Conservation (phyloP, 2,329 filamentous ascomycete genomes). For the Emydomyces testavorans region DNA sequence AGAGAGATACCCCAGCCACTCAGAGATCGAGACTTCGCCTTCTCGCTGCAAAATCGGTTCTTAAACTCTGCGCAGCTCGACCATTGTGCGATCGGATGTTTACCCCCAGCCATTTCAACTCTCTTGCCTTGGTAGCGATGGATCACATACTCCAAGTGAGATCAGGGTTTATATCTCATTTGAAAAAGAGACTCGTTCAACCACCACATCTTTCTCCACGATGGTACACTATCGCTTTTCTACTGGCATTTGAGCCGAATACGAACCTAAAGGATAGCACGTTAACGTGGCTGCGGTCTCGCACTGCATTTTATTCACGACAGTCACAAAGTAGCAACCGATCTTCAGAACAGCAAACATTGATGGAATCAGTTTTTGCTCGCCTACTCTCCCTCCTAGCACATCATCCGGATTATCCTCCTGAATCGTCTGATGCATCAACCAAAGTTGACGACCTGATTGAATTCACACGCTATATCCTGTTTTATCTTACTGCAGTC, state of each 20-base stretch:
- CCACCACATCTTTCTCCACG: conserved; percentile 62
- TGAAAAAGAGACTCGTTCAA: conserved; percentile 58
- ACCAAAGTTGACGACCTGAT: conserved; percentile 50
- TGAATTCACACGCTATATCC: conserved; percentile 76
- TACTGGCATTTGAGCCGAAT: conserved; percentile 82
- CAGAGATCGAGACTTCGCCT: conserved; percentile 75
- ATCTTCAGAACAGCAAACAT: conserved; percentile 42
- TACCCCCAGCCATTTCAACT: conserved; percentile 63
- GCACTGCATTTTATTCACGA: conserved; percentile 54
- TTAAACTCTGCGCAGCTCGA: conserved; percentile 73
- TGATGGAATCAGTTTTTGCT: conserved; percentile 70
- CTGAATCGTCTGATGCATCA: conserved; percentile 24
- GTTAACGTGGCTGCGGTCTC: conserved; percentile 79
- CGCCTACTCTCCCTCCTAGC: conserved; percentile 78
- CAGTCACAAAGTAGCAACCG: conserved; percentile 29
- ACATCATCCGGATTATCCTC: conserved; percentile 77
- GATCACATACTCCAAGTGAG: conserved; percentile 65
- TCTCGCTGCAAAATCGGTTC: conserved; percentile 62
- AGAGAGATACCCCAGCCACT: conserved; percentile 59
- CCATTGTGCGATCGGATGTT: conserved; percentile 63
- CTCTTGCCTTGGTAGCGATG: conserved; percentile 68
- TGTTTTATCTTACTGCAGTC: conserved; percentile 76
- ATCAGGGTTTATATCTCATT: conserved; percentile 63
- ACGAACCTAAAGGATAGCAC: conserved; percentile 60
- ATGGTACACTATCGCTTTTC: conserved; percentile 82